phyloP scores from a whole-genome alignment of 805 yeast genomes.

The Cyberlindnera euphorbiiphila region DNA sequence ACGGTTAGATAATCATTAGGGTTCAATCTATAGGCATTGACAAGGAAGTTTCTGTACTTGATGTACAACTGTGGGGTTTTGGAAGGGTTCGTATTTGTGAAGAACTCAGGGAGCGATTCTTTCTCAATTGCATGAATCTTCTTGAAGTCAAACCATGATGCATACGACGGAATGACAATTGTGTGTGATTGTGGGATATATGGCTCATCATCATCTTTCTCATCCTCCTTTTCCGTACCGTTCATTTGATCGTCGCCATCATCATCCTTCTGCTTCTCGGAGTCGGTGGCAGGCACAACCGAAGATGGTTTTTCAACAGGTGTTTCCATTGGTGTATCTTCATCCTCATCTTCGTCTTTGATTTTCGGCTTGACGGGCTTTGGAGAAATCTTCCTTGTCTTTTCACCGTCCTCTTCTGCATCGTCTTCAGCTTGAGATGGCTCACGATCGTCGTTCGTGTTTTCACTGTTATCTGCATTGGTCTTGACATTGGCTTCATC shows the following conservation, averaged over 20 bases:
- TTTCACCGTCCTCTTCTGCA: constrained; percentile 15
- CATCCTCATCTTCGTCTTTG: constrained; percentile 13
- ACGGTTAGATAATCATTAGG: constrained; percentile 87
- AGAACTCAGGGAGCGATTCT: constrained; percentile 85
- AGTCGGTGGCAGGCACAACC: too few relatives aligned
- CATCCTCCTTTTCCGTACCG: constrained; percentile 11
- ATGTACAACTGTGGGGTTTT: constrained; percentile 81
- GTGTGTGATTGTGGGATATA: constrained; percentile 67
- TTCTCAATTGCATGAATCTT: constrained; percentile 74
- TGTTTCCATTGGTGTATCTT: constrained; percentile 5
- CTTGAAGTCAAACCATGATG: constrained; percentile 78
- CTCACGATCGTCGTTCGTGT: too few relatives aligned
- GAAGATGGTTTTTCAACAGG: background rate
- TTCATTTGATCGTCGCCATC: constrained; percentile 8
- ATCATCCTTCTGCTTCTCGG: constrained; percentile 5
- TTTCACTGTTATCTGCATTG: too few relatives aligned
- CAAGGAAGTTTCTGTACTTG: constrained; percentile 83
- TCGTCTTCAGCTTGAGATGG: too few relatives aligned
- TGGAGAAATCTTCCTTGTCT: constrained; percentile 6
- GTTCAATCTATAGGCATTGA: constrained; percentile 81
- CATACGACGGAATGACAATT: constrained; percentile 80
- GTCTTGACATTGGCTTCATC: constrained; percentile 8
- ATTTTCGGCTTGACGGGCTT: constrained; percentile 17
- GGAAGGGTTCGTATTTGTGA: constrained; percentile 63
- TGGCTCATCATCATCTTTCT: constrained; percentile 19